Base-by-base conservation (phyloP, 257 asterid genomes). In the Primulina huaijiensis region DNA sequence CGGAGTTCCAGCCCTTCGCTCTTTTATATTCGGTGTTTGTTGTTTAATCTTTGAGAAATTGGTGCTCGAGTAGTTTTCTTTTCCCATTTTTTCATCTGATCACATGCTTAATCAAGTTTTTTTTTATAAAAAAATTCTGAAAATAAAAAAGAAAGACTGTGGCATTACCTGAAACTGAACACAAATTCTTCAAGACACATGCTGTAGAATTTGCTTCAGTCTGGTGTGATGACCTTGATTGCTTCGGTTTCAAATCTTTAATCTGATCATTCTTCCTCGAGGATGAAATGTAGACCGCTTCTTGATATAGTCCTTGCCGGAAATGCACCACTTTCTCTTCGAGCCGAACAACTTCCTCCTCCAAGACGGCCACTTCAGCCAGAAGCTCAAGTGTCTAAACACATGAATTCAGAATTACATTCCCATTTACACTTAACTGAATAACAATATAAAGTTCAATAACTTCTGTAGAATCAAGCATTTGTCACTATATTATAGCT, bases 301-400 rank as follows among this genome's bases (percentile, higher is more conserved):
- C 96, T n/a, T 90, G 94, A 78, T 93, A 90, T 56, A 93, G 76
- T 73, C 96, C 99, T 77, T 89, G 90, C 75, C 99, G 86, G 78
- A 82, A 89, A 75, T 81, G 80, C 59, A 89, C 95, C 5, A 93
- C 89, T 77, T 89, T 84, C 69, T 93, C 97, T 80, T 93, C 99
- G 4, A 93, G 95, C 70, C 97, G 90, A 60, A 93, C 85, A 55
- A 93, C 97, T 78, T 93, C 99, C 79, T 93, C 99, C 74, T 93
- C 99, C 90, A 93, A 81, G 69, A 93, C 96, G 37, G 99, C 99
- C 12, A 93, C 96, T 69, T 93, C 99, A 69, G 99, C 99, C 12
- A 93, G 84, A 77, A 93, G 99, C 87, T 93, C 99, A 40, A 89
- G 75, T 52, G 96, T 93, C 99, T 93, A 69, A 60, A 71, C 5